A percentile compares a stretch with the other conserved stretches of the same genome.
These are phyloP conservation scores for Eremomyces bilateralis DNA, from an alignment of 495 filamentous ascomycete genomes.

Conservation along the genomic window DNA sequence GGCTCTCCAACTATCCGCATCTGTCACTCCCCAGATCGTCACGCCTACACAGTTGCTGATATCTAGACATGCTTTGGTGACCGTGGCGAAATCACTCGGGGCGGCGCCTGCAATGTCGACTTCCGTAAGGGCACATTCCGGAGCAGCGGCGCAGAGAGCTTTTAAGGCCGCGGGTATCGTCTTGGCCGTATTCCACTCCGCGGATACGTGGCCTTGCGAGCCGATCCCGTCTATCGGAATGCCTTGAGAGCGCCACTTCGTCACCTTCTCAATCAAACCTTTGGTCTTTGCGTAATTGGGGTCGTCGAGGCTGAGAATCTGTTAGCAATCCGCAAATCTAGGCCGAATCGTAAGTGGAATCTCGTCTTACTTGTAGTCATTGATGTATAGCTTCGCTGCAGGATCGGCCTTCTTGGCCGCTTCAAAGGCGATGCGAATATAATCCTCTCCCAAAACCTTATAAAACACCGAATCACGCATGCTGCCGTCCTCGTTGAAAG, in stretches of 20 bases:
- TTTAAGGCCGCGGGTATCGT: constrained; percentile 29
- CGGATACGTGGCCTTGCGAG: constrained; percentile 37
- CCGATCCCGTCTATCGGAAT: constrained; percentile 56
- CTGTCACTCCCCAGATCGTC: constrained; percentile 57
- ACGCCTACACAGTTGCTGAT: constrained; percentile 47
- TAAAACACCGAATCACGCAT: constrained; percentile 35
- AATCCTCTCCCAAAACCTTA: constrained; percentile 32
- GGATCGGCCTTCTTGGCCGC: constrained; percentile 37
- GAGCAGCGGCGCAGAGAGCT: constrained; percentile 29
- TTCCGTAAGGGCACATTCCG: constrained; percentile 41
- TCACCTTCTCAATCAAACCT: constrained; percentile 41
- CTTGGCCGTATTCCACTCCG: constrained; percentile 20
- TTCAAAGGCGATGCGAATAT: constrained; percentile 37
- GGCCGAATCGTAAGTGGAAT: constrained; percentile 7
- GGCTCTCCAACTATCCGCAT: constrained; percentile 42
- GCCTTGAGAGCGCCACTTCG: constrained; percentile 40
- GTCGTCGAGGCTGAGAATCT: constrained; percentile 19
- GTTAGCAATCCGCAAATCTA: constrained; percentile 4
- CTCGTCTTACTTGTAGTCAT: constrained; percentile 41
- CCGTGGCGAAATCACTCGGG: constrained; percentile 36
- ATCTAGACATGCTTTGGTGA: constrained; percentile 40
- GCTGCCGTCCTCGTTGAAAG: constrained; percentile 40
- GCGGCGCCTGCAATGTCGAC: constrained; percentile 40
- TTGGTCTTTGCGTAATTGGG: constrained; percentile 30
- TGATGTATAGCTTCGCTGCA: constrained; percentile 40